Conservation (phyloP, 352 stramenopile species). For the Pseudoperonospora humuli region DNA sequence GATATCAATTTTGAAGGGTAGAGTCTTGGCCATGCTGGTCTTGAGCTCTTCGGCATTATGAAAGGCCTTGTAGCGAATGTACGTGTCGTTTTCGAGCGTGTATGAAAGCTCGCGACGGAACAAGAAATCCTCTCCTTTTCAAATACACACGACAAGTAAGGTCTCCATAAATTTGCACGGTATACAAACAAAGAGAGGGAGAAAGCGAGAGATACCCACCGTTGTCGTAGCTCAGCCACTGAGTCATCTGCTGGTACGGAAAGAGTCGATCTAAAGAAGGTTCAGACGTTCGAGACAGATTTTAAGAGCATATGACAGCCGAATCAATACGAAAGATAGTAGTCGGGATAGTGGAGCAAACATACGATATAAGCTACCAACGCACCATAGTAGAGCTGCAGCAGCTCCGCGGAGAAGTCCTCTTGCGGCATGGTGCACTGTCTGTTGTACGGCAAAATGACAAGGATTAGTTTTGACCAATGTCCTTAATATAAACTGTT, state of each 20-base stretch:
- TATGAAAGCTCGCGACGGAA: conserved; percentile 96
- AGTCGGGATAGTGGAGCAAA: not conserved
- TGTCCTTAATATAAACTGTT: not conserved
- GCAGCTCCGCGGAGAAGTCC: conserved; percentile 76
- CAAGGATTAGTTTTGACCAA: not conserved
- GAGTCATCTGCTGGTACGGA: conserved; percentile 76
- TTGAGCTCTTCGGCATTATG: conserved; percentile 83
- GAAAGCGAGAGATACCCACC: conserved; percentile 21
- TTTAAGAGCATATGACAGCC: not conserved
- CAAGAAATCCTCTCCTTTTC: conserved; percentile 65
- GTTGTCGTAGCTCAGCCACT: conserved; percentile 79
- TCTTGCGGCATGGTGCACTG: conserved; percentile 45
- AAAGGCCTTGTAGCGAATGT: conserved; percentile 98
- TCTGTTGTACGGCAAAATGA: not conserved
- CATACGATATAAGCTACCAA: not conserved
- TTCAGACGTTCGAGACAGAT: not conserved
- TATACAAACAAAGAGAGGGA: not conserved
- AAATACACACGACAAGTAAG: conserved; percentile 1
- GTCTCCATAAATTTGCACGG: not conserved
- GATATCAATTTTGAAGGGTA: conserved; percentile 99
- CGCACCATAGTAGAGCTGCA: conserved; percentile 84
- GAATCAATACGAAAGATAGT: not conserved
- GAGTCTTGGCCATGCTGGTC: conserved; percentile 82
- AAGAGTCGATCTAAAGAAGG: conserved; percentile 66
- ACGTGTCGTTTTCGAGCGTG: conserved; percentile 97